phyloP scores from a whole-genome alignment of 2,329 filamentous ascomycete species.

The Gyromitra esculenta region DNA sequence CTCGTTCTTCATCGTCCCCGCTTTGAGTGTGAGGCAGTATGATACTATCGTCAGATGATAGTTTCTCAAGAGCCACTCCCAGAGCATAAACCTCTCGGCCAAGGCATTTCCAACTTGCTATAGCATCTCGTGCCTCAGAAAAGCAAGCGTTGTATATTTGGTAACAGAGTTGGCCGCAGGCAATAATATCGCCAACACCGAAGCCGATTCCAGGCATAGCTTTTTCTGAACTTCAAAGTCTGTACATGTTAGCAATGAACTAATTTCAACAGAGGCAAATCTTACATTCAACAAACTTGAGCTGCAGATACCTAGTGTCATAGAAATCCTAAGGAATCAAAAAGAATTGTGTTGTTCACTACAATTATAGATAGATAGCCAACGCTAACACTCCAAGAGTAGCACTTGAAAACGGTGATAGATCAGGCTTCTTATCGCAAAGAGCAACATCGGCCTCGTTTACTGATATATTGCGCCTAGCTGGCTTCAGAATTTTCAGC shows the following conservation, averaged over 20 bases:
- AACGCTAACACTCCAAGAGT: neutral
- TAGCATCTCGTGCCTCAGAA: slow-evolving; percentile 30
- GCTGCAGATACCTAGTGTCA: neutral
- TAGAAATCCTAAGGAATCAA: neutral
- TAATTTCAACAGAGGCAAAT: neutral
- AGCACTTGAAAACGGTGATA: neutral
- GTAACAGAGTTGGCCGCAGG: slow-evolving; percentile 43
- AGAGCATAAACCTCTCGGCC: slow-evolving; percentile 35
- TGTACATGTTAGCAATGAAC: neutral
- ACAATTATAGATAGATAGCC: neutral
- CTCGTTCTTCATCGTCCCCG: neutral
- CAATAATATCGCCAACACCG: slow-evolving; percentile 40
- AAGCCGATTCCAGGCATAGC: slow-evolving; percentile 40
- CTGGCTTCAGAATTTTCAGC: too few relatives aligned
- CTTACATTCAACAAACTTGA: neutral
- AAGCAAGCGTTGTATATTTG: slow-evolving; percentile 45
- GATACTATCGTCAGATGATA: slow-evolving; percentile 23
- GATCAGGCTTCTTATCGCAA: slow-evolving; percentile 20
- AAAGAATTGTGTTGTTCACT: neutral
- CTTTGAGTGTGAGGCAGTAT: slow-evolving; percentile 18
- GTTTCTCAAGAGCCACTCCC: slow-evolving; percentile 28
- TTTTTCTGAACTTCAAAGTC: neutral
- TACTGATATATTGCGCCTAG: neutral
- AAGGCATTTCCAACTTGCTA: slow-evolving; percentile 31
- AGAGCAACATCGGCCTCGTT: slow-evolving; percentile 3